Evolutionary conservation across 805 yeast genomes (phyloP).

Genomic region (Candida nitratophila): DNA sequence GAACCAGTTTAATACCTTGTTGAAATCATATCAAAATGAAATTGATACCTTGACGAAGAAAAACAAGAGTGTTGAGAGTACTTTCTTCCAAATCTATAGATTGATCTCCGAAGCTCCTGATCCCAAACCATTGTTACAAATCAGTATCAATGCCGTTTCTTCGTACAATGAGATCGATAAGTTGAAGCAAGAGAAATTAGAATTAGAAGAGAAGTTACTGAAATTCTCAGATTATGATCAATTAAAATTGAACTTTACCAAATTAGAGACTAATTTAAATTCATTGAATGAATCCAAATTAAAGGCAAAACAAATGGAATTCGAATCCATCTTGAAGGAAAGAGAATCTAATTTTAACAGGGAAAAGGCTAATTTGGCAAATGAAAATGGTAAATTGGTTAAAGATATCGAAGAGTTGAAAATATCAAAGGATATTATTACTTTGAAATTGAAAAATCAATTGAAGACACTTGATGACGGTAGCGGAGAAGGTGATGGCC

Average conservation of each 20-base stretch:
- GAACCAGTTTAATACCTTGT: constrained; percentile 53
- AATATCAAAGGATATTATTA: constrained; percentile 57
- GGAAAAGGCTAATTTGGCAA: constrained; percentile 44
- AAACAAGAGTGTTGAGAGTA: constrained; percentile 64
- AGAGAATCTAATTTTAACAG: constrained; percentile 62
- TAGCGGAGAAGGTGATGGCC: constrained; percentile 5
- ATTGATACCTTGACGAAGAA: constrained; percentile 77
- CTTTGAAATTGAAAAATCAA: constrained; percentile 46
- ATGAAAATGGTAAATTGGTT: constrained; percentile 45
- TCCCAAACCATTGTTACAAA: constrained; percentile 74
- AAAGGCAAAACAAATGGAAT: constrained; percentile 67
- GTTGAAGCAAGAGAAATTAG: constrained; percentile 42
- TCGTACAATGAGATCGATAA: constrained; percentile 38
- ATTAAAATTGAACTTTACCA: constrained; percentile 52
- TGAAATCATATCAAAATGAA: constrained; percentile 79
- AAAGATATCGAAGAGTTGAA: constrained; percentile 57
- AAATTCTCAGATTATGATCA: constrained; percentile 74
- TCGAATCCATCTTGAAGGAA: constrained; percentile 62
- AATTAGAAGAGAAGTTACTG: constrained; percentile 51
- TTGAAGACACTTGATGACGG: constrained; percentile 31
- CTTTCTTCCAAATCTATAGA: constrained; percentile 69
- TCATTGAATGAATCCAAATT: constrained; percentile 47
- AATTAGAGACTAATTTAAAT: constrained; percentile 54
- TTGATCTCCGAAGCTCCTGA: constrained; percentile 87
- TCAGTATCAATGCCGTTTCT: constrained; percentile 56